Base-by-base conservation (phyloP, 148 eudicot genomes). In the Dysphania ambrosioides region DNA sequence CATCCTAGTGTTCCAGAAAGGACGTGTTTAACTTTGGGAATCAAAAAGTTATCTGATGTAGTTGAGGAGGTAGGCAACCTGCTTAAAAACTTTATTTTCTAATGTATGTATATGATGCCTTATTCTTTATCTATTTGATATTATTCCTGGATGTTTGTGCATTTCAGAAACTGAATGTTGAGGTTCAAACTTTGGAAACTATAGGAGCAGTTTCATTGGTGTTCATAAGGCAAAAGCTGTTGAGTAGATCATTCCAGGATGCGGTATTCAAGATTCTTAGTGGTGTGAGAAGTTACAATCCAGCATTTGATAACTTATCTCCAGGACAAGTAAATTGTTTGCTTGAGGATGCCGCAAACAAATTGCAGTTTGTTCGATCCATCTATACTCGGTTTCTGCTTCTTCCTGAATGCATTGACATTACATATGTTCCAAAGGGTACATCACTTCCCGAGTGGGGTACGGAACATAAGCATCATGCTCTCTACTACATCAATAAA, bases 21-120 rank as follows among this genome's bases (percentile, higher is more conserved):
- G 72, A 81, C 88, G 38, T 90, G 91, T 83, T 72, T 77, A 71
- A 76, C 85, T 71, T 76, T 92, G 73, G 90, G 89, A 72, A 89
- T 96, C 71, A 88, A 71, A 82, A 96, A 83, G 90, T 86, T 96
- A 38, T 90, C 97, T 67, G 97, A 92, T 79, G 82, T 92, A 36
- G 99, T 96, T 79, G 86, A 88, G 77, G 97, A 96, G 99, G 99
- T 96, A 89, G 24, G 56, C 76, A 35, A 38, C 68, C 53, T 29
- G 40, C 71, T 80, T 70, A 38, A 71, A 8, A 35, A 23, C 75
- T 71, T 44, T 23, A 32, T 61, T 53, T 60, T 6, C 16, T n/a
- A 57, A 27, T 64, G 38, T 77, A 47, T 47, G n/a, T n/a, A n/a
- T n/a, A n/a, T n/a, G n/a, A n/a, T n/a, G n/a, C n/a, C n/a, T n/a